Evolutionary conservation across 2,329 filamentous ascomycete species (phyloP), one percentile per base, ranked within the genome.

Genomic region (Nemania serpens): DNA sequence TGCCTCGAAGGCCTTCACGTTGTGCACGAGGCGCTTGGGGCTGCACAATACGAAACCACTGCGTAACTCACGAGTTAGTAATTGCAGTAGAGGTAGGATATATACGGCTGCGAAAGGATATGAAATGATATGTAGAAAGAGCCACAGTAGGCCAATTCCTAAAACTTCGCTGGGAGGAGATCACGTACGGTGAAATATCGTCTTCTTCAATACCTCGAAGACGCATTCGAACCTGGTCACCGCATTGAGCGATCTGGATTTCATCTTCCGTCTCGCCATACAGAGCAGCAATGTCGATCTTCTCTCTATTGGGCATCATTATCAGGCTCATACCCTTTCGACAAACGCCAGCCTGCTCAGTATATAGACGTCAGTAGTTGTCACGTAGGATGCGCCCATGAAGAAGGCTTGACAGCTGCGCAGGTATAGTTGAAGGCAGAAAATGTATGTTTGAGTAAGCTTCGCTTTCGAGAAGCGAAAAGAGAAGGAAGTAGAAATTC

Each of bases 181-280:
- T 13, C 15, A 61, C 62, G 15, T 62, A 64, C 57, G 94, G 94
- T 66, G 94, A 80, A 69, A 99, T 91, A 69, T 99, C 95, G 79
- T 99, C 96, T 79, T 99, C 95, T 81, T 99, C 96, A 13, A 96
- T 90, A 69, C 95, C 95, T 72, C 95, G 91, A 69, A 99, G 85
- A 67, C 95, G 91, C 70, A 98, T 80, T 59, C 95, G 91, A 54
- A 98, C 88, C 78, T 99, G 95, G 75, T 99, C 95, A 79, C 95
- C 95, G 71, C 92, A 97, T 69, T 93, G 91, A 18, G 90, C 92
- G 60, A 87, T 84, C 7, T 80, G 72, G 46, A 97, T 86, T 76
- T 99, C 95, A 25, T 99, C 95, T 81, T 99, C 95, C 10, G 92
- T 94, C 79, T 99, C 96, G 63, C 93, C 94, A 71, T 97, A 99